These are phyloP conservation scores for Aspergillus ochraceoroseus DNA, from an alignment of 2,329 filamentous ascomycete species.

Conservation along the genomic window DNA sequence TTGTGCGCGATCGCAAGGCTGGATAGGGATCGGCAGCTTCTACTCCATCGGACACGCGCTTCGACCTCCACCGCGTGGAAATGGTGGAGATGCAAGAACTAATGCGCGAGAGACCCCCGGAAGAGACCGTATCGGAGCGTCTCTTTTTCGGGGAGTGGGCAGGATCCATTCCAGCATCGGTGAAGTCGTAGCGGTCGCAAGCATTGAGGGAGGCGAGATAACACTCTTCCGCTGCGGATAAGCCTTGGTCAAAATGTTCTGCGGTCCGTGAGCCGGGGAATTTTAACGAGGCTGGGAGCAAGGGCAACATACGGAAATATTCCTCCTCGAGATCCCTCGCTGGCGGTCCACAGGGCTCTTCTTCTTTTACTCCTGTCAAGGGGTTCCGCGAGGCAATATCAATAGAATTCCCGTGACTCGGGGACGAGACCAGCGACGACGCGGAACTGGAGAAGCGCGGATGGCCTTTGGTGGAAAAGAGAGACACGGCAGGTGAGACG, in stretches of 20 bases:
- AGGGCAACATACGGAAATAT: slow-evolving; percentile 65
- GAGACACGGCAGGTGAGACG: slow-evolving; percentile 39
- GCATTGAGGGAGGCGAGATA: slow-evolving; percentile 29
- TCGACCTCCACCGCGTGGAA: slow-evolving; percentile 48
- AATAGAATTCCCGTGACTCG: slow-evolving; percentile 47
- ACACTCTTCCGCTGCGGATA: slow-evolving; percentile 29
- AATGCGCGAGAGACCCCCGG: slow-evolving; percentile 60
- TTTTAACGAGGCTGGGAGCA: slow-evolving; percentile 14
- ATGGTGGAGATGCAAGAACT: slow-evolving; percentile 66
- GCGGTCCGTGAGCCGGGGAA: slow-evolving; percentile 13
- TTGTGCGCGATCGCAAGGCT: slow-evolving; percentile 40
- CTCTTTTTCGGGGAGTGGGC: slow-evolving; percentile 53
- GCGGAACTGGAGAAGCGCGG: slow-evolving; percentile 58
- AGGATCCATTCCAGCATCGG: slow-evolving; percentile 59
- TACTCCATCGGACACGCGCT: slow-evolving; percentile 36
- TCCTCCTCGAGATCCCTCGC: slow-evolving; percentile 51
- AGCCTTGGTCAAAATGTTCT: slow-evolving; percentile 38
- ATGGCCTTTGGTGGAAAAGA: slow-evolving; percentile 39
- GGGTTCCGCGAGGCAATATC: slow-evolving; percentile 57
- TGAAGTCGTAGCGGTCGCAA: slow-evolving; percentile 46
- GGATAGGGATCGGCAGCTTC: slow-evolving; percentile 29
- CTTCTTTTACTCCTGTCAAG: slow-evolving; percentile 79
- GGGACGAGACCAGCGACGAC: slow-evolving; percentile 66
- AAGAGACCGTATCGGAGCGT: slow-evolving; percentile 46
- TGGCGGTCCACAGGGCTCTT: slow-evolving; percentile 69